phyloP scores from a whole-genome alignment of 129 eudicot genomes.

The Tagetes erecta region DNA sequence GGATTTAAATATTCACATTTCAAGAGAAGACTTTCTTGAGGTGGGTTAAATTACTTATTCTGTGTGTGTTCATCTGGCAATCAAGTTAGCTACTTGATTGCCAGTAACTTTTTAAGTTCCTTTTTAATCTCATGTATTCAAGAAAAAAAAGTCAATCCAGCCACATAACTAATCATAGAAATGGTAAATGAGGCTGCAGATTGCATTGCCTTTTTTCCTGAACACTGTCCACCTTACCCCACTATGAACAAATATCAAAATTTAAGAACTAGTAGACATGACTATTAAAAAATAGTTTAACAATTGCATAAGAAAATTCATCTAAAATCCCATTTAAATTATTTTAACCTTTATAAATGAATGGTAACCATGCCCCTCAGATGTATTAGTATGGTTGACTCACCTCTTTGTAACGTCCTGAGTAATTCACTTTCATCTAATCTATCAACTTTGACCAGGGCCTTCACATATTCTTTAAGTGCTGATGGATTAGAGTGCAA shows the following conservation, averaged over 20 bases:
- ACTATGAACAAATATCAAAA: neutral
- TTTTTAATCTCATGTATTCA: neutral
- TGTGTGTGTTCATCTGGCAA: neutral
- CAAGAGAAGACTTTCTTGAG: neutral
- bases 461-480: conserved; percentile 85
- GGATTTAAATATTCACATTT: neutral
- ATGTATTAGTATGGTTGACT: conserved; percentile 20
- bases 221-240: neutral
- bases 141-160: neutral
- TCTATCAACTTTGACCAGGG: conserved; percentile 77
- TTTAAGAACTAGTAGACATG: neutral
- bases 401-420: conserved; percentile 81
- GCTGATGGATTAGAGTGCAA: conserved; percentile 75
- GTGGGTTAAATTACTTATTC: neutral
- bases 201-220: neutral
- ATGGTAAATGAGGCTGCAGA: neutral
- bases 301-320: neutral
- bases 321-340: neutral
- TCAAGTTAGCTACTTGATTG: neutral
- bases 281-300: neutral
- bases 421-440: conserved; percentile 84
- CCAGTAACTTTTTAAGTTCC: neutral
- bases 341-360: conserved; percentile 9
- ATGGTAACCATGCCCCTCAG: neutral
- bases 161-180: neutral